Base-by-base conservation (phyloP, 1,139 yeast species). In the Lodderomyces parapsilosis region DNA sequence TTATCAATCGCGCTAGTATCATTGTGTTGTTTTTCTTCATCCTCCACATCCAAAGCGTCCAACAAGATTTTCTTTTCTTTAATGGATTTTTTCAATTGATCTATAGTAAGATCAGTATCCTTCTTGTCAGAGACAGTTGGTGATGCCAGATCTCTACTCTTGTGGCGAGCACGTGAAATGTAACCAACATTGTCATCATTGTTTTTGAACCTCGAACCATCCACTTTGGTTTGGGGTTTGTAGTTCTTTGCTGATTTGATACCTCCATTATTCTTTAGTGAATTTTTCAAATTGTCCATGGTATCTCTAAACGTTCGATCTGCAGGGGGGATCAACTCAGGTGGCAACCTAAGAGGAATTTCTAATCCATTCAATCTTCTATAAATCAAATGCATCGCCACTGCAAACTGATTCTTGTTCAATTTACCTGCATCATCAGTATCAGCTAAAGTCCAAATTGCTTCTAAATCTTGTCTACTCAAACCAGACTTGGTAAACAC, bases 401-500 rank as follows among this genome's bases (percentile, higher is more conserved):
- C 84, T 0, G 90, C 84, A 65, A 86, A 86, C 55, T 85, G 90
- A 60, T 86, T 91, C 55, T 80, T 82, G 58, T 84, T 85, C 52
- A 86, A 72, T 58, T 80, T 83, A 1, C 93, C 90, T 45, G 82
- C 75, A 56, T 85, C 84, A 43, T 82, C 81, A 17, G 80, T 71
- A 57, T 86, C 91, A 30, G 86, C 79, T 50, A 86, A 69, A 43
- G 86, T 89, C 99, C 99, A 93, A 49, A 93, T 88, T 31, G 83
- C 74, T 61, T 91, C 98, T 49, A 93, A 74, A 54, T 91, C 97
- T 8, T 81, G 77, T 62, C 97, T 80, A 45, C 83, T 76, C 51
- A 93, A 77, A 1, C 98, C 98, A 22, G 96, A 86, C 64, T 93
- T 93, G 39, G 94, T 84, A 63, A 93, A 90, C 31, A 93, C 84